These are phyloP conservation scores for Pseudogymnoascus sp. DNA, from an alignment of 2,329 filamentous ascomycete genomes.

Conservation along the genomic window DNA sequence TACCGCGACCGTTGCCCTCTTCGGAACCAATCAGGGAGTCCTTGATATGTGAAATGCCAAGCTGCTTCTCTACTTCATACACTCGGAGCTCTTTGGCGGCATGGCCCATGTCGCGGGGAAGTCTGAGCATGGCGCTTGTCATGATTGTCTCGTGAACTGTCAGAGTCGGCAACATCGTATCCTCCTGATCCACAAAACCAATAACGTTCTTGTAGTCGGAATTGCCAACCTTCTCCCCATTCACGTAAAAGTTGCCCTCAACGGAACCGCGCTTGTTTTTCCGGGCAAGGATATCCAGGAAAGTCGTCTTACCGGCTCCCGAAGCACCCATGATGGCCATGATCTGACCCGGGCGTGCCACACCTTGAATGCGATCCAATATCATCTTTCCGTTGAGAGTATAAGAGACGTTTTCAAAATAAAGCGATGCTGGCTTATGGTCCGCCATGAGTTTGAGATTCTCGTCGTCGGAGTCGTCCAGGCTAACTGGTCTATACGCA, in stretches of 20 bases:
- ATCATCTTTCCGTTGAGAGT: conserved; percentile 82
- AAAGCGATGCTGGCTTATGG: conserved; percentile 81
- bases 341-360: conserved; percentile 89
- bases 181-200: conserved; percentile 96
- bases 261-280: conserved; percentile 89
- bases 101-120: conserved; percentile 87
- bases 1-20: conserved; percentile 86
- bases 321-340: conserved; percentile 98
- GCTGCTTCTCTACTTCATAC: conserved; percentile 86
- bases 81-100: conserved; percentile 85
- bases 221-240: conserved; percentile 82
- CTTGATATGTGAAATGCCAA: conserved; percentile 89
- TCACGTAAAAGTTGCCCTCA: conserved; percentile 79
- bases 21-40: conserved; percentile 95
- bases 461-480: conserved; percentile 88
- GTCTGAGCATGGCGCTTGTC: conserved; percentile 80
- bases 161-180: conserved; percentile 89
- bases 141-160: conserved; percentile 98
- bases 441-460: conserved; percentile 78
- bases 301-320: conserved; percentile 93
- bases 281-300: conserved; percentile 87
- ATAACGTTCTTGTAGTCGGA: conserved; percentile 83
- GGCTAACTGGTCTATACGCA: conserved; percentile 63
- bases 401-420: conserved; percentile 85
- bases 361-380: conserved; percentile 68